A percentile compares a stretch with the other conserved stretches of the same genome.
These are phyloP conservation scores for Marasmius sp. DNA, from an alignment of 1,284 basidiomycete species.

Conservation along the genomic window DNA sequence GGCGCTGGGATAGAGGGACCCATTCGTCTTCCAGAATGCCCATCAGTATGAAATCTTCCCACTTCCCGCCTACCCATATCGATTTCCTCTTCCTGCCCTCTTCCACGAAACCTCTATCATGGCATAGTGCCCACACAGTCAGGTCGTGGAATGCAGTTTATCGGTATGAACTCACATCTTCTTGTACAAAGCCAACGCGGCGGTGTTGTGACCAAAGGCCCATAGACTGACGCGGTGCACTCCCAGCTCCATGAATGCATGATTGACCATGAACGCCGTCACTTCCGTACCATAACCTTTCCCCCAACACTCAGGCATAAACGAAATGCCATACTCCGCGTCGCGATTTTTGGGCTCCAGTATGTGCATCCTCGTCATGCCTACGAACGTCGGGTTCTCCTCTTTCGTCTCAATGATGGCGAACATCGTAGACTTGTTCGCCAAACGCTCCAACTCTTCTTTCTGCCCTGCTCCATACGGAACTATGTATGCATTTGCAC, in stretches of 20 bases:
- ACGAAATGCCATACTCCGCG: slow-evolving; percentile 29
- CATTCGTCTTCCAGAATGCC: slow-evolving; percentile 11
- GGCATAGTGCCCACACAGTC: neutral
- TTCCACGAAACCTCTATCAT: slow-evolving; percentile 2
- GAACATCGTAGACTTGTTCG: neutral
- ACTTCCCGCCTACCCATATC: slow-evolving; percentile 7
- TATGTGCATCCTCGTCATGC: neutral
- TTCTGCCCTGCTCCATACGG: neutral
- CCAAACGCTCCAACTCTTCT: neutral
- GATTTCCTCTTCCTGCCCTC: slow-evolving; percentile 7
- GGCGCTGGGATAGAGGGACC: neutral
- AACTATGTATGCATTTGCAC: neutral
- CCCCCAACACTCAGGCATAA: slow-evolving; percentile 29
- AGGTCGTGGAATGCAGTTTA: neutral
- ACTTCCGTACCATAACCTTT: slow-evolving; percentile 35
- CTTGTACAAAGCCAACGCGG: slow-evolving; percentile 31
- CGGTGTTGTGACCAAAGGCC: slow-evolving; percentile 27
- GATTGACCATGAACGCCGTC: slow-evolving; percentile 29
- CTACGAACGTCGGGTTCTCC: neutral
- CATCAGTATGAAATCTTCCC: slow-evolving; percentile 8
- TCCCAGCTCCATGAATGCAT: slow-evolving; percentile 31
- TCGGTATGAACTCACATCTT: slow-evolving; percentile 27
- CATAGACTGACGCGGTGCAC: slow-evolving; percentile 32
- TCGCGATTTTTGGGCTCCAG: slow-evolving; percentile 22
- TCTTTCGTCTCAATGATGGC: slow-evolving; percentile 3